Evolutionary conservation across 129 eudicot genomes (phyloP).

Genomic region (Pseudognaphalium luteoalbum): DNA sequence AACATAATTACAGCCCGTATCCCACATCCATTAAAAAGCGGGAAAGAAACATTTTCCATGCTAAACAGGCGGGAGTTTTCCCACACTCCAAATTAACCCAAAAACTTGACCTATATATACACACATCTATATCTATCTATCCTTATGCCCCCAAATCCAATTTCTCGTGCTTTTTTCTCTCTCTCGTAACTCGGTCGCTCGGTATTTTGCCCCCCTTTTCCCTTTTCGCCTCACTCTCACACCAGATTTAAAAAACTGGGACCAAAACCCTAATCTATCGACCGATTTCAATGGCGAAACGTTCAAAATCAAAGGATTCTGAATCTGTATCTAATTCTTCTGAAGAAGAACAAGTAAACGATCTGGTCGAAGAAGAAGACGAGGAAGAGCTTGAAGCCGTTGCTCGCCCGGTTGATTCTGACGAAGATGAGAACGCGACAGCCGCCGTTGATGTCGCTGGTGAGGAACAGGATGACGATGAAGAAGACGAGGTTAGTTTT

Average conservation of each 20-base stretch:
- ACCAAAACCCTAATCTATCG: constrained; percentile 40
- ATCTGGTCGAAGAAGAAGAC: constrained; percentile 46
- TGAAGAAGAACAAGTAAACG: constrained; percentile 57
- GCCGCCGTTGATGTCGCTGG: constrained; percentile 33
- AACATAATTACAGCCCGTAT: not conserved
- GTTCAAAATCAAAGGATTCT: constrained; percentile 50
- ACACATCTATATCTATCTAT: not conserved
- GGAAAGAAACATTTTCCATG: constrained; percentile 30
- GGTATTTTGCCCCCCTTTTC: not conserved
- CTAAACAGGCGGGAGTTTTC: constrained; percentile 38
- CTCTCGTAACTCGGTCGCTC: constrained; percentile 26
- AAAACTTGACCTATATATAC: not conserved
- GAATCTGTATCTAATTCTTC: constrained; percentile 56
- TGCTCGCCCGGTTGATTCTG: constrained; percentile 68
- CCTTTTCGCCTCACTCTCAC: constrained; percentile 9
- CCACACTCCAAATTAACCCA: constrained; percentile 25
- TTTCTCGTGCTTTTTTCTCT: constrained; percentile 19
- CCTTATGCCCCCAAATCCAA: not conserved
- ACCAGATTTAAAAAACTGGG: constrained; percentile 2
- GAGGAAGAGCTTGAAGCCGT: constrained; percentile 98
- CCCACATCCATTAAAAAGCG: constrained; percentile 21
- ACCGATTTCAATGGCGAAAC: constrained; percentile 60
- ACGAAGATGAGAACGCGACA: constrained; percentile 48
- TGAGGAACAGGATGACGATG: constrained; percentile 46
- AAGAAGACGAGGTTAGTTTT: constrained; percentile 53